Evolutionary conservation across 169 alveolate genomes (phyloP), one percentile per base, ranked within the genome.

Genomic region (Plasmodium knowlesi): DNA sequence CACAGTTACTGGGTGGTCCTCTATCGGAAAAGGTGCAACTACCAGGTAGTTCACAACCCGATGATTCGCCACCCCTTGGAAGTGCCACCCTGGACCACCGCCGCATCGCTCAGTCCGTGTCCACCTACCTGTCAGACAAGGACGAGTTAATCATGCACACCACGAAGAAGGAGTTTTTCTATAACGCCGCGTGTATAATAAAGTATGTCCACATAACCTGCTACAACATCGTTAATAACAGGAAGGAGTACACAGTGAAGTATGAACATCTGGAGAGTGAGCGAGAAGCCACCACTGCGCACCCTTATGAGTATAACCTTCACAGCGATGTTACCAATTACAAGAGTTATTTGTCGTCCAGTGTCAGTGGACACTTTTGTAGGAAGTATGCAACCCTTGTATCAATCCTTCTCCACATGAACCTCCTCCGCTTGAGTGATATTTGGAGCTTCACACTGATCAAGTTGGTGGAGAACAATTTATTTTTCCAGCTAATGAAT

Each of bases 401-500:
- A 3, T 34, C 94, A 2, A 10, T 89, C 30, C 34, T 89, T 9
- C n/a, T 89, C 2, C 94, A 89, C 54, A 80, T 89, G 84, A 37
- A 79, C 5, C 50, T 89, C n/a, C 19, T 89, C 10, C 82, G 19
- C 3, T 25, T 89, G 22, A 30, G 83, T 25, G 94, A 89, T 32
- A 30, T 89, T 14, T 89, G 94, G 94, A 89, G 90, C 34, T 39
- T 10, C 25, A 25, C 34, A 5, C 73, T 89, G 2, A 79, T 43
- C 19, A 79, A 67, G 37, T 25, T 57, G 19, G 37, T 89, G 19
- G 76, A 80, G 32, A 79, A 89, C 22, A 78, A 80, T 89, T 5
- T 43, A 16, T 39, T 80, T 67, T 89, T 89, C 73, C 83, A 89
- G 19, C 19, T 89, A 3, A 61, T 89, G 53, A 89, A 89, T 67